Base-by-base conservation (phyloP, 306 rosid species). In the Gleditsia sinensis region DNA sequence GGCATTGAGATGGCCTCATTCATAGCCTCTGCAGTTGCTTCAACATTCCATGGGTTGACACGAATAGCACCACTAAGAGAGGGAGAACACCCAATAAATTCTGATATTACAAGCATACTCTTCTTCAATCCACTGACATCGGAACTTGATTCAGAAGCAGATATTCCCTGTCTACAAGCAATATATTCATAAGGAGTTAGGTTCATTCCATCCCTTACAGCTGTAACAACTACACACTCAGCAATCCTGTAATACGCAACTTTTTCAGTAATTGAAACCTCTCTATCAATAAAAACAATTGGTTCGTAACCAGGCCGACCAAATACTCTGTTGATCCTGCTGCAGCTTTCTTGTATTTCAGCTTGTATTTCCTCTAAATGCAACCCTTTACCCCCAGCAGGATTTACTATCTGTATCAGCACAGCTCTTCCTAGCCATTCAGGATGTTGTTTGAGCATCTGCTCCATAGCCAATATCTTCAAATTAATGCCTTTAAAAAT, bases 161-260 rank as follows among this genome's bases (percentile, higher is more conserved):
- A 73, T 80, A 85, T 60, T 72, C 90, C 96, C 71, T 91, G 90
- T 69, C 96, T 85, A 71, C 96, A 88, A 40, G 85, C 88, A n/a
- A 91, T 79, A 67, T 91, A 91, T 78, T 91, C 96, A 72, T 91
- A 91, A 32, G 97, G 94, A 77, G 83, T 89, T 36, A 91, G 83
- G 81, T 88, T 91, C 97, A 91, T 91, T 64, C 94, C 97, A 80
- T 91, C 97, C 82, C 97, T 84, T 72, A 91, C 91, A 42, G 94
- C 94, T 5, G 97, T 88, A 76, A 91, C 97, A 71, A 85, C 87
- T 46, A 89, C 94, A 74, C 94, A 91, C 82, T 91, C 97, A 40
- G 92, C 97, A 57, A 91, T 78, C 88, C 87, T 85, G 89, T 85
- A 85, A 82, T 83, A 89, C 23, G 89, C 88, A 78, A 89, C 86